Evolutionary conservation across 805 yeast species (phyloP).

Genomic region (Henningerozyma blattae): DNA sequence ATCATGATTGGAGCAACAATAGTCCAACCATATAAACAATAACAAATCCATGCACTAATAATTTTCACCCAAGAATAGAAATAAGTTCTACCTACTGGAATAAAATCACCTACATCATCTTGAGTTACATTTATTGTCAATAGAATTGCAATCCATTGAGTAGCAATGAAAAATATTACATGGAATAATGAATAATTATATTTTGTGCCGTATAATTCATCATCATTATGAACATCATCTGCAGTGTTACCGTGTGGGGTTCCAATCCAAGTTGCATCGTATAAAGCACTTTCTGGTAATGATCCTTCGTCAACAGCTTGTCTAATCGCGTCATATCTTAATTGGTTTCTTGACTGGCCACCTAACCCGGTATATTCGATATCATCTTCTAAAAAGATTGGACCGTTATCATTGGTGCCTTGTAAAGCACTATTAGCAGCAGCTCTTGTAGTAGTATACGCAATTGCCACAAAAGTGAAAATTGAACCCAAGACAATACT

Average conservation of each 20-base stretch:
- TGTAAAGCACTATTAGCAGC: conserved; percentile 69
- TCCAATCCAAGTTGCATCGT: conserved; percentile 53
- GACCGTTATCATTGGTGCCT: conserved; percentile 28
- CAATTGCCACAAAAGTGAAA: conserved; percentile 89
- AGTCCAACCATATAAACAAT: conserved; percentile 78
- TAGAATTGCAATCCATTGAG: conserved; percentile 92
- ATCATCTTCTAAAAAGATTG: conserved; percentile 21
- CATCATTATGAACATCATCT: conserved; percentile 28
- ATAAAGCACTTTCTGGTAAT: conserved; percentile 81
- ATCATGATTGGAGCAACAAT: conserved; percentile 78
- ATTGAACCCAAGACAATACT: conserved; percentile 83
- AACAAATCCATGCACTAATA: conserved; percentile 86
- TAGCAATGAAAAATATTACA: conserved; percentile 82
- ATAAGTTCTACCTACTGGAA: conserved; percentile 95
- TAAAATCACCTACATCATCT: conserved; percentile 76
- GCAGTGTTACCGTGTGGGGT: conserved; percentile 10
- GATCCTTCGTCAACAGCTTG: conserved; percentile 97
- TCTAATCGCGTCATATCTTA: conserved; percentile 77
- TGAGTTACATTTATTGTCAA: conserved; percentile 83
- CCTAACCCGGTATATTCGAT: conserved; percentile 34
- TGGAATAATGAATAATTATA: conserved; percentile 86
- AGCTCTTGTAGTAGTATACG: conserved; percentile 94
- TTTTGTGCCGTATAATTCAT: conserved; percentile 59
- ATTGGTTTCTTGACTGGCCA: conserved; percentile 40
- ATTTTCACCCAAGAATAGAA: conserved; percentile 93